Evolutionary conservation across 768 basidiomycete species (phyloP), one percentile per base, ranked within the genome.

Genomic region (Xanthoconium stramineum): DNA sequence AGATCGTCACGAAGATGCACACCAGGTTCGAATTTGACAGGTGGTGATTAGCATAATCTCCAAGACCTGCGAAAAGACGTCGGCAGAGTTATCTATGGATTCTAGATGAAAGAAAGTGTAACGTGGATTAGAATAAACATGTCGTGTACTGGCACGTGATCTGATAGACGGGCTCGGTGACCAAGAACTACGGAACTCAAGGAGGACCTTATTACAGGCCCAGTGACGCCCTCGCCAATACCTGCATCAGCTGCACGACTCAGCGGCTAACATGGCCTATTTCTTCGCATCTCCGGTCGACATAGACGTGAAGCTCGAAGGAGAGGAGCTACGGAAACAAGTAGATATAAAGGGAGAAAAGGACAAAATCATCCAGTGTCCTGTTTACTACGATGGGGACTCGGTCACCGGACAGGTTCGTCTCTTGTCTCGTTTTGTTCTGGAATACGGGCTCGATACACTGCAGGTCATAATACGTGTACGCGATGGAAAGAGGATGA

Each of bases 321-420:
- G 84, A 36, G 94, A 98, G 68, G 91, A 97, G 36, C 75, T 83
- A 44, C 80, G 95, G 59, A 94, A 93, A 71, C 88, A 90, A 61
- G 86, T 96, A 3, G 96, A 98, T 45, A 80, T 89, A 62, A 97
- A 97, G 75, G 78, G 80, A 30, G 94, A 95, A 59, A 94, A 95
- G 74, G 94, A 96, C 45, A 86, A 88, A 70, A 78, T 79, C 56
- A 80, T 88, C 49, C 84, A 89, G 55, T 93, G 89, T 79, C 94
- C 95, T 2, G 88, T 98, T 7, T 98, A 92, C 71, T 95, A 91
- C 68, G 97, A 98, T 71, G 97, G 96, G 7, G 96, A 98, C 68
- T 85, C 88, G n/a, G 80, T 98, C 35, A 69, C 78, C 17, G 95
- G 97, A 4, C 87, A 91, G 83, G 94, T 94, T 65, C 70, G 73